Conservation (phyloP, 2,329 filamentous ascomycete species). For the Endothia cerciana region DNA sequence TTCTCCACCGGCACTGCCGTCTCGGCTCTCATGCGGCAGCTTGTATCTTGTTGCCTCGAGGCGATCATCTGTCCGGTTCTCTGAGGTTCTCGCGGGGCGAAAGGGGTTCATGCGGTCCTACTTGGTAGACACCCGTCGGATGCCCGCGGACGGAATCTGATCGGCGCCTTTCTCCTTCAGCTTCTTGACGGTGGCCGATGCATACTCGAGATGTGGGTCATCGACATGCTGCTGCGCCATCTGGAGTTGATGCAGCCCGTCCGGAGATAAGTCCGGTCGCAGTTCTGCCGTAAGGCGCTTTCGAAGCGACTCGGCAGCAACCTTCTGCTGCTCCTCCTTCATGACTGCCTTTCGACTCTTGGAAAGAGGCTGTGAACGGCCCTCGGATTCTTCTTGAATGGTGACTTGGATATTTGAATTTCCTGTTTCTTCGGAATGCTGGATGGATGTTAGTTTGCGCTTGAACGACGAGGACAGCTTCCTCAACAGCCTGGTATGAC, state of each 20-base stretch:
- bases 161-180: not conserved
- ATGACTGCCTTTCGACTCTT: not conserved
- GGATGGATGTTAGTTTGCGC: not conserved
- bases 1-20: not conserved
- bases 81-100: not conserved
- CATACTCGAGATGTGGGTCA: not conserved
- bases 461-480: constrained; percentile 21
- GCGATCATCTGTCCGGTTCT: not conserved
- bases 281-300: constrained; percentile 18
- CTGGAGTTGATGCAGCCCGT: not conserved
- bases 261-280: not conserved
- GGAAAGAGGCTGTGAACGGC: not conserved
- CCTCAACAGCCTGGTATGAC: not conserved
- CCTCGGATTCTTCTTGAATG: not conserved
- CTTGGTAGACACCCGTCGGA: constrained; percentile 13
- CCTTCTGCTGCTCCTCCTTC: not conserved
- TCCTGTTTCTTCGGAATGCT: not conserved
- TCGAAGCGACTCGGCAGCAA: constrained; percentile 7
- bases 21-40: not conserved
- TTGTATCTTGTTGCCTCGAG: not conserved
- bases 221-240: no score
- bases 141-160: constrained; percentile 1
- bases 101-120: constrained; percentile 22
- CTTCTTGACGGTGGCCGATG: not conserved
- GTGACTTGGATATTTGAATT: not conserved